Evolutionary conservation across 2,329 filamentous ascomycete species (phyloP).

Genomic region (Tetracladium maxilliforme): DNA sequence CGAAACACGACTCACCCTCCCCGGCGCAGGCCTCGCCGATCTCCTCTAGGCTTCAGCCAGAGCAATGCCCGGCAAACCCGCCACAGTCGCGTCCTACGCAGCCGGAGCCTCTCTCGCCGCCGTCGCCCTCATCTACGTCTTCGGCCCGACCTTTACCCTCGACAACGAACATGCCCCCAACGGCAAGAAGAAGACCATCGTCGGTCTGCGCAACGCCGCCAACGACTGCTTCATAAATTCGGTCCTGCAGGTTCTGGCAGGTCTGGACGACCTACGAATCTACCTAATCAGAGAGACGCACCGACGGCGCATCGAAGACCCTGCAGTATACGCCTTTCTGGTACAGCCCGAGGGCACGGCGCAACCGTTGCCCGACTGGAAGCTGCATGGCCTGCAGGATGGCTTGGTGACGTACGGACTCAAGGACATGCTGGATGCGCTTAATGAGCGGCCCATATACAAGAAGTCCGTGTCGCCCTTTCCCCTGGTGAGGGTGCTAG

Average conservation of each 20-base stretch:
- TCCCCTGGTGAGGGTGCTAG: constrained; percentile 71
- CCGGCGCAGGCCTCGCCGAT: too few relatives aligned
- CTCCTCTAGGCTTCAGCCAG: background rate
- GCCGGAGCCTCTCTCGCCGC: constrained; percentile 91
- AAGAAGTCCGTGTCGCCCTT: constrained; percentile 85
- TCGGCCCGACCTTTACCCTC: constrained; percentile 92
- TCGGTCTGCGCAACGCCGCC: constrained; percentile 78
- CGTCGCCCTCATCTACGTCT: constrained; percentile 91
- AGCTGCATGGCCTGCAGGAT: constrained; percentile 55
- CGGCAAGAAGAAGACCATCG: constrained; percentile 66
- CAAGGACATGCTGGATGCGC: constrained; percentile 80
- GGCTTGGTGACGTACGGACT: constrained; percentile 75
- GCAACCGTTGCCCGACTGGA: constrained; percentile 36
- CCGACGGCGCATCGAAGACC: constrained; percentile 64
- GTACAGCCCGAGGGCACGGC: constrained; percentile 24
- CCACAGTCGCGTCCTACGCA: constrained; percentile 81
- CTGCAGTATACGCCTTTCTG: constrained; percentile 56
- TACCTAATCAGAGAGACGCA: constrained; percentile 91
- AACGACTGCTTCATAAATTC: constrained; percentile 98
- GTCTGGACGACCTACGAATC: constrained; percentile 72
- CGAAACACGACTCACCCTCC: too few relatives aligned
- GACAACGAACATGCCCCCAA: constrained; percentile 54
- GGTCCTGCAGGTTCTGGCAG: constrained; percentile 82
- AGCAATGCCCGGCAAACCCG: constrained; percentile 65
- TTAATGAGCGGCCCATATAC: constrained; percentile 88